These are phyloP conservation scores for Aureobasidium mangrovei DNA, from an alignment of 2,329 filamentous ascomycete genomes.

Conservation along the genomic window DNA sequence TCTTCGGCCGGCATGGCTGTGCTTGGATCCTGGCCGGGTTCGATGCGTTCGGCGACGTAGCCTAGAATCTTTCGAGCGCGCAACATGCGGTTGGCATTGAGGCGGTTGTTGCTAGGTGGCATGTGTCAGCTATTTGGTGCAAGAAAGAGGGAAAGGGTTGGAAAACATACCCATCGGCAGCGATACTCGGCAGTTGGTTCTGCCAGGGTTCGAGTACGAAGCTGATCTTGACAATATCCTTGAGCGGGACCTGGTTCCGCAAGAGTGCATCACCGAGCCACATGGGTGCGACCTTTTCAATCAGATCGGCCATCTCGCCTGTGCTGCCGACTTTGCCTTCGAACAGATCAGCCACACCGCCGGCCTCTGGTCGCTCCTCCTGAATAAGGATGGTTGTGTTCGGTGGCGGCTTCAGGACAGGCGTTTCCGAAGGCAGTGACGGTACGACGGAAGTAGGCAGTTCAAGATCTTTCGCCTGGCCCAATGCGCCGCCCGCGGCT, in stretches of 20 bases:
- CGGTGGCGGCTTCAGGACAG: conserved; percentile 62
- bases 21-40: conserved; percentile 46
- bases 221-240: conserved; percentile 94
- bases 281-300: conserved; percentile 79
- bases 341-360: conserved; percentile 74
- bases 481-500: conserved; percentile 25
- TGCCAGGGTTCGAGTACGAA: conserved; percentile 81
- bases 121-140: conserved; percentile 9
- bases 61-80: conserved; percentile 87
- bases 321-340: conserved; percentile 76
- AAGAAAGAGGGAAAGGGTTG: conserved; percentile 18
- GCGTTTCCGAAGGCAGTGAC: conserved; percentile 63
- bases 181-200: conserved; percentile 56
- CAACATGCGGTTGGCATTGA: conserved; percentile 96
- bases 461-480: conserved; percentile 20
- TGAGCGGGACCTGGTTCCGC: conserved; percentile 67
- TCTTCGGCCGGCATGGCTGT: conserved; percentile 65
- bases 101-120: conserved; percentile 59
- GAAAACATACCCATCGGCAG: conserved; percentile 55
- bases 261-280: conserved; percentile 89
- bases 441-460: conserved; percentile 60
- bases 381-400: conserved; percentile 57
- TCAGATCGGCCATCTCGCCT: conserved; percentile 66
- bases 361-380: conserved; percentile 54
- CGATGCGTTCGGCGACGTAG: conserved; percentile 88